phyloP scores from a whole-genome alignment of 2,329 filamentous ascomycete species.

The Xylariaceae sp. region DNA sequence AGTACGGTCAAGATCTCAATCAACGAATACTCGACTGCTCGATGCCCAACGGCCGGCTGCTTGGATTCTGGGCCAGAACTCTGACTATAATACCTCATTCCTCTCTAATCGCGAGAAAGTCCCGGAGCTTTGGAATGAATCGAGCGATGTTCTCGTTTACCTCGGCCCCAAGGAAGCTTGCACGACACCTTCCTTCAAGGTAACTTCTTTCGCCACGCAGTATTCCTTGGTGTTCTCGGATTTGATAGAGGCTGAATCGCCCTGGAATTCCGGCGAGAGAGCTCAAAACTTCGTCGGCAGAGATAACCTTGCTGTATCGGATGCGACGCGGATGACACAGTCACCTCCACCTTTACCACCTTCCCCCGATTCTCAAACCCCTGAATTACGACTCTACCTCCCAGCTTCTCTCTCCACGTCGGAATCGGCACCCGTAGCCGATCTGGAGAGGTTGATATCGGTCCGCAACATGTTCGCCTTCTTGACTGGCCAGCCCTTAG shows the following conservation, averaged over 20 bases:
- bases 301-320: conserved; percentile 44
- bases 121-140: conserved; percentile 61
- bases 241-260: conserved; percentile 43
- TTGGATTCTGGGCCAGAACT: conserved; percentile 52
- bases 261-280: conserved; percentile 30
- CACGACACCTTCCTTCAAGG: conserved; percentile 55
- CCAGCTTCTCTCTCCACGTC: conserved; percentile 40
- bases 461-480: conserved; percentile 63
- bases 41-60: conserved; percentile 32
- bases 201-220: conserved; percentile 49
- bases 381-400: conserved; percentile 50
- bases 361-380: conserved; percentile 31
- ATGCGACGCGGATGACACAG: conserved; percentile 40
- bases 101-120: conserved; percentile 54
- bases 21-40: conserved; percentile 33
- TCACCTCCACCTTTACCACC: conserved; percentile 37
- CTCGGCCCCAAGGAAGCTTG: conserved; percentile 48
- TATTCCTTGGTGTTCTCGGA: conserved; percentile 52
- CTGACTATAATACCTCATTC: conserved; percentile 52
- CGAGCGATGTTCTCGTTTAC: conserved; percentile 52
- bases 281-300: conserved; percentile 44
- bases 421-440: conserved; percentile 36
- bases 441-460: conserved; percentile 52
- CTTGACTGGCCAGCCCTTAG: conserved; percentile 56
- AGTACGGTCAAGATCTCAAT: conserved; percentile 47